Conservation (phyloP, 345 rosid genomes). For the sweet orange (Citrus sinensis) region DVS_A1.0 CM039169.1:30736501-30737000, state of each 20-base stretch:
- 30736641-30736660: conserved; percentile 22
- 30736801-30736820: background rate
- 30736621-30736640: background rate
- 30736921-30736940: background rate
- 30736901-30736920: background rate
- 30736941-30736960: background rate
- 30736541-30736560: background rate
- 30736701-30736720: background rate
- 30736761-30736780: background rate
- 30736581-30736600: background rate
- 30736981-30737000: conserved; percentile 8
- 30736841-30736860: background rate
- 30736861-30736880: background rate
- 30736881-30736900: background rate
- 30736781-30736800: background rate
- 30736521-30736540: background rate
- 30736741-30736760: background rate
- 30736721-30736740: background rate
- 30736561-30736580: conserved; percentile 1
- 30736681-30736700: background rate
- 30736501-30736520: background rate
- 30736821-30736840: background rate
- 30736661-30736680: background rate
- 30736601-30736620: conserved; percentile 13
- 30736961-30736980: background rate